Evolutionary conservation across 1,284 basidiomycete genomes (phyloP).

Genomic region (Amylostereum areolatum): DNA sequence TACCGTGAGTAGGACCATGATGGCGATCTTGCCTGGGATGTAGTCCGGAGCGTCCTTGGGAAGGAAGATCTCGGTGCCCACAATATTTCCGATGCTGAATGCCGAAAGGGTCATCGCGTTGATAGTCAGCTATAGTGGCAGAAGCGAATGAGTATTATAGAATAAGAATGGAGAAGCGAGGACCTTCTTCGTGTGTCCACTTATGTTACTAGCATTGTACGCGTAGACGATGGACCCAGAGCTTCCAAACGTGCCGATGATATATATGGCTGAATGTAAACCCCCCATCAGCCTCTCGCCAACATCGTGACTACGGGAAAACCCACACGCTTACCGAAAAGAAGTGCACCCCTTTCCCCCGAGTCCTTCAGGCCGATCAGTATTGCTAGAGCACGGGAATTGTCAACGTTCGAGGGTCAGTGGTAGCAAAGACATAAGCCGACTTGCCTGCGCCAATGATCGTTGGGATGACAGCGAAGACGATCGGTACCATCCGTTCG

Average conservation of each 20-base stretch:
- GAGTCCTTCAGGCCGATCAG: constrained; percentile 51
- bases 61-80: constrained; percentile 57
- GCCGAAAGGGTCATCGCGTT: constrained; percentile 55
- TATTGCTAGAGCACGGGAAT: constrained; percentile 31
- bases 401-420: constrained; percentile 1
- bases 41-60: constrained; percentile 59
- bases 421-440: background rate
- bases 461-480: constrained; percentile 55
- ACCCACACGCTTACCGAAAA: constrained; percentile 42
- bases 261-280: constrained; percentile 36
- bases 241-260: constrained; percentile 56
- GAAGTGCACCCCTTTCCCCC: constrained; percentile 43
- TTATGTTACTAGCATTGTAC: constrained; percentile 62
- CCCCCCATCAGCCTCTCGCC: background rate
- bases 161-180: background rate
- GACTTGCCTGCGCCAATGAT: constrained; percentile 47
- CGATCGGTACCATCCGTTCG: constrained; percentile 60
- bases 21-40: constrained; percentile 57
- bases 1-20: constrained; percentile 50
- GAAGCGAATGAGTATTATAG: background rate
- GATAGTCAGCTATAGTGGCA: constrained; percentile 36
- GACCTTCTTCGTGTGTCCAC: constrained; percentile 66
- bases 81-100: constrained; percentile 54
- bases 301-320: background rate
- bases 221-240: constrained; percentile 58